A percentile compares a stretch with the other conserved stretches of the same genome.
phyloP scores from a whole-genome alignment of 495 filamentous ascomycete species.

The Aeminium ludgeri region DNA sequence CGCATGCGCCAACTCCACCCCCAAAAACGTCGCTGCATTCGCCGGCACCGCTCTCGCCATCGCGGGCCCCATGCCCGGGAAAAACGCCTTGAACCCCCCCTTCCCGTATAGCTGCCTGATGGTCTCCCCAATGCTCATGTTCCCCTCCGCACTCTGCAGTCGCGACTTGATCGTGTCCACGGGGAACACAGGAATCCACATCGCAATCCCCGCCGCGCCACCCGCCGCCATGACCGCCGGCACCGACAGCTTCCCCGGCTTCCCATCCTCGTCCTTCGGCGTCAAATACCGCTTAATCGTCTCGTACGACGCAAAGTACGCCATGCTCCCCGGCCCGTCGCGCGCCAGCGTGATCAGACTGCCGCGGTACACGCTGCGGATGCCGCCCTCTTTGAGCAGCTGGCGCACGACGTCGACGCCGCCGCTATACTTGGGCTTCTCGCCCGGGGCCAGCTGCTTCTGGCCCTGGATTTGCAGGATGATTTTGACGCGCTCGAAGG shows the following conservation, averaged over 20 bases:
- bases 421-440: conserved; percentile 85
- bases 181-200: conserved; percentile 99
- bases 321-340: conserved; percentile 81
- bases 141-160: conserved; percentile 80
- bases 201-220: conserved; percentile 81
- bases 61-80: conserved; percentile 89
- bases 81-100: conserved; percentile 86
- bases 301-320: conserved; percentile 96
- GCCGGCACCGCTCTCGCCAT: conserved; percentile 86
- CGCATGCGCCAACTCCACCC: conserved; percentile 27
- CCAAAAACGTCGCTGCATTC: conserved; percentile 58
- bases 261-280: conserved; percentile 65
- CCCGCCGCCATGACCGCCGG: conserved; percentile 73
- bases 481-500: conserved; percentile 97
- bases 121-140: conserved; percentile 65
- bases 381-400: conserved; percentile 78
- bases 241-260: conserved; percentile 59
- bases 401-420: conserved; percentile 88
- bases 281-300: conserved; percentile 75
- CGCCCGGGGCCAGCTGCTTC: conserved; percentile 62
- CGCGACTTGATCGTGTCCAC: conserved; percentile 92
- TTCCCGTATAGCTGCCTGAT: conserved; percentile 58
- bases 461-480: conserved; percentile 96
- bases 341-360: conserved; percentile 79
- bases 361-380: conserved; percentile 82